Conservation (phyloP, 2,329 filamentous ascomycete species). For the Diaporthe caulivora region DNA sequence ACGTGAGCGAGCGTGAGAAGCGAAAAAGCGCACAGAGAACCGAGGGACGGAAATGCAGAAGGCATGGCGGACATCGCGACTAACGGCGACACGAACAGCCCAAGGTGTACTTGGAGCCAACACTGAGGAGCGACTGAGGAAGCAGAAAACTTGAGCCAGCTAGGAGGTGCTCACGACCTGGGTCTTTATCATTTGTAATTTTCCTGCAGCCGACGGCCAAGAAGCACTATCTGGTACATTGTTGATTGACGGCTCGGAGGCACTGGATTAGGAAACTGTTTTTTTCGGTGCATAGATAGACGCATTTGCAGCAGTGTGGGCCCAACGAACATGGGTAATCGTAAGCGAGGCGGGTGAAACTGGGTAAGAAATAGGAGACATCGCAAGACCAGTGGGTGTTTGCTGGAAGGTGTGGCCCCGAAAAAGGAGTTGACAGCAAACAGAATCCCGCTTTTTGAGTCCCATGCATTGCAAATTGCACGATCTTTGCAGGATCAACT, state of each 20-base stretch:
- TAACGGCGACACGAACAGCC: neutral
- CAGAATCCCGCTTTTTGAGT: neutral
- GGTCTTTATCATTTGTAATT: constrained; percentile 5
- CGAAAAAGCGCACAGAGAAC: constrained; percentile 8
- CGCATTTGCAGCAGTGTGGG: neutral
- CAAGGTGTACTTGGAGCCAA: neutral
- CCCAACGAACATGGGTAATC: neutral
- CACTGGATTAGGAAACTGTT: constrained; percentile 18
- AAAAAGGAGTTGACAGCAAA: constrained; percentile 2
- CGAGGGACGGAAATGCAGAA: neutral
- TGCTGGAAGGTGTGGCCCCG: constrained; percentile 5
- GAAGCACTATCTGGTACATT: neutral
- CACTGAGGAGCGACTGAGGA: neutral
- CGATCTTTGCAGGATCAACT: neutral
- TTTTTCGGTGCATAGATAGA: constrained; percentile 1
- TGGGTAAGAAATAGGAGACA: neutral
- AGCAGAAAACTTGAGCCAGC: neutral
- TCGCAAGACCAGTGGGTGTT: neutral
- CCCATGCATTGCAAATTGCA: neutral
- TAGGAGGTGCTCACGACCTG: neutral
- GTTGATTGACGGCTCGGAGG: neutral
- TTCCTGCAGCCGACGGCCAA: neutral
- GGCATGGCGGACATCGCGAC: constrained; percentile 1
- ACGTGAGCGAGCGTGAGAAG: neutral
- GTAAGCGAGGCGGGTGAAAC: neutral